A percentile compares a stretch with the other conserved stretches of the same genome.
phyloP scores from a whole-genome alignment of 768 basidiomycete genomes.

The Mycena venus region DNA sequence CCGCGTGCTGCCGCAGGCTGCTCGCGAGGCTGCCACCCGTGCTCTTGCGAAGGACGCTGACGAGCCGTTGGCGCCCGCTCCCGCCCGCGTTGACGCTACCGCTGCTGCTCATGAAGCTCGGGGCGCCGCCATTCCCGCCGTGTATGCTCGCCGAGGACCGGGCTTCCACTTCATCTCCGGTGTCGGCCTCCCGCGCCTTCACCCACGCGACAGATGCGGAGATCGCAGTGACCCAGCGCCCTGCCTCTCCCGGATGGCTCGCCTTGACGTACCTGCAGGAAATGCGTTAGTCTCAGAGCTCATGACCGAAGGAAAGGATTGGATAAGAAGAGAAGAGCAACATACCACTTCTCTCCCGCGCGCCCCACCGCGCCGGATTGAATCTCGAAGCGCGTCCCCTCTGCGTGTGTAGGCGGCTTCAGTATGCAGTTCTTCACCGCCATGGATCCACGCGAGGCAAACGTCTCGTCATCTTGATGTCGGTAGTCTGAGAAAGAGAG shows the following conservation, averaged over 20 bases:
- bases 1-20: neutral
- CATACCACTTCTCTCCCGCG: slow-evolving; percentile 73
- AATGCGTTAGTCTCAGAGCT: neutral
- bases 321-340: neutral
- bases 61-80: slow-evolving; percentile 28
- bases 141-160: slow-evolving; percentile 15
- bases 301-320: no score
- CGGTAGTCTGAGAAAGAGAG: slow-evolving; percentile 71
- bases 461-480: slow-evolving; percentile 89
- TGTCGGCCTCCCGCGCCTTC: slow-evolving; percentile 45
- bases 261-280: slow-evolving; percentile 72
- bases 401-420: slow-evolving; percentile 61
- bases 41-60: slow-evolving; percentile 29
- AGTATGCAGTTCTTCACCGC: slow-evolving; percentile 85
- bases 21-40: neutral
- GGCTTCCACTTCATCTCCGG: slow-evolving; percentile 27
- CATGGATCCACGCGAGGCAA: slow-evolving; percentile 90
- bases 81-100: slow-evolving; percentile 14
- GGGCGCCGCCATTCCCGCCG: slow-evolving; percentile 29
- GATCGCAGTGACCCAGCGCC: slow-evolving; percentile 88
- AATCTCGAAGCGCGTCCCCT: slow-evolving; percentile 87
- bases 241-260: slow-evolving; percentile 90
- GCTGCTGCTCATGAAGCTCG: slow-evolving; percentile 43
- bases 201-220: slow-evolving; percentile 80
- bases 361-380: slow-evolving; percentile 67